A percentile compares a stretch with the other conserved stretches of the same genome.
Conservation (phyloP, 202 grass and related monocot genomes). For the Schoenoplectus tabernaemontani region DNA sequence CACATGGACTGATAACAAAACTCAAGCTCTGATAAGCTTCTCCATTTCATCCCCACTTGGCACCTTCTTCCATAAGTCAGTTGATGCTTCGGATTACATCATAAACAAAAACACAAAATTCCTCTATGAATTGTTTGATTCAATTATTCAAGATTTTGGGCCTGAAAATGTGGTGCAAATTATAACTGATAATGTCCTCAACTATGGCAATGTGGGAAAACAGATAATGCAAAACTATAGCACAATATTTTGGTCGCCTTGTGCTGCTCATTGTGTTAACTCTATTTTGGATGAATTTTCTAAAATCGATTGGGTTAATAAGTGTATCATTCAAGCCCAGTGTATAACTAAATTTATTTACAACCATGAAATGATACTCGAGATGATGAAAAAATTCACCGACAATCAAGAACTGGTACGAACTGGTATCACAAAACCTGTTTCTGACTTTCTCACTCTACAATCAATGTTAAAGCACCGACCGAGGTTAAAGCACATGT, state of each 20-base stretch:
- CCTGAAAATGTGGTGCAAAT: conserved; percentile 93
- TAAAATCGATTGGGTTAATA: conserved; percentile 90
- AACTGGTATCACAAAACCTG: conserved; percentile 77
- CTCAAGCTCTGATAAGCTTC: conserved; percentile 73
- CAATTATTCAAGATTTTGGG: conserved; percentile 85
- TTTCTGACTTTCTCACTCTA: conserved; percentile 81
- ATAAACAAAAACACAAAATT: conserved; percentile 72
- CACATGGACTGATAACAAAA: conserved; percentile 87
- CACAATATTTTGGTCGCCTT: conserved; percentile 80
- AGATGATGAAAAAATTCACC: conserved; percentile 52
- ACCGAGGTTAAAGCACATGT: conserved; percentile 86
- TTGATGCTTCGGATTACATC: conserved; percentile 67
- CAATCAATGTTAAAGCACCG: conserved; percentile 66
- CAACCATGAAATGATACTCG: conserved; percentile 70
- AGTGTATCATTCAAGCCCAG: conserved; percentile 77
- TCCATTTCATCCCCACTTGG: conserved; percentile 78
- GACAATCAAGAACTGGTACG: conserved; percentile 65
- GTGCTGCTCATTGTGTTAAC: conserved; percentile 77
- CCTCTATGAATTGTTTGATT: conserved; percentile 77
- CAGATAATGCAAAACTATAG: conserved; percentile 87
- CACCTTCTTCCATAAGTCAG: conserved; percentile 91
- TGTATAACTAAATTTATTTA: conserved; percentile 81
- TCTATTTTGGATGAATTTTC: conserved; percentile 86
- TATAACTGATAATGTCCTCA: conserved; percentile 61
- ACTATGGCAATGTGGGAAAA: conserved; percentile 59